Percentiles rank a stretch among this genome's conserved stretches.
phyloP scores from a whole-genome alignment of 805 yeast species.

The Huiozyma naganishii region DNA sequence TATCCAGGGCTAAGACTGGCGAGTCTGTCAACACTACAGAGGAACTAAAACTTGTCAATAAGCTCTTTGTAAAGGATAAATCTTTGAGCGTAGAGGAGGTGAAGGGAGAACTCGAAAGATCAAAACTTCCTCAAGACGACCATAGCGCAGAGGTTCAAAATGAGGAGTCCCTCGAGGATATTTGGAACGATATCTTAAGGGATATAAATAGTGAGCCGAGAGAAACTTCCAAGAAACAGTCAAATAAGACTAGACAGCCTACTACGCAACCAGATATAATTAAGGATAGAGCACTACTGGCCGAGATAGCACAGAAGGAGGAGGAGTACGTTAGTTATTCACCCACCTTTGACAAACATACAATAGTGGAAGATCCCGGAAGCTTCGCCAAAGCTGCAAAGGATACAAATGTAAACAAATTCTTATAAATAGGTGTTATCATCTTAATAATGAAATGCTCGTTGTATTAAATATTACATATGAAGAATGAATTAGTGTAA shows the following conservation, averaged over 20 bases:
- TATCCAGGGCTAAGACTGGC: slow-evolving; percentile 31
- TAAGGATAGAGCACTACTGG: slow-evolving; percentile 9
- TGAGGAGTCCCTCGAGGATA: slow-evolving; percentile 22
- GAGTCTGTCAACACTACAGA: slow-evolving; percentile 30
- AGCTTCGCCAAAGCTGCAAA: slow-evolving; percentile 30
- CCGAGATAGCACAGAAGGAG: slow-evolving; percentile 15
- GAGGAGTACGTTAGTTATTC: slow-evolving; percentile 20
- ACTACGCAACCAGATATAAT: slow-evolving; percentile 10
- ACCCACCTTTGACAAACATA: slow-evolving; percentile 27
- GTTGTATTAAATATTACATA: neutral
- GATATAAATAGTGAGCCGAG: slow-evolving; percentile 8
- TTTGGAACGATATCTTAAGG: slow-evolving; percentile 21
- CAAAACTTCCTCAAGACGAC: slow-evolving; percentile 6
- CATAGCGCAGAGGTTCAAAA: slow-evolving; percentile 4
- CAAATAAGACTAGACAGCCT: no score
- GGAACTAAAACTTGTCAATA: slow-evolving; percentile 32
- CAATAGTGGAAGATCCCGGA: slow-evolving; percentile 32
- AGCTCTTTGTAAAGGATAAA: neutral
- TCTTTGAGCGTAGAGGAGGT: neutral
- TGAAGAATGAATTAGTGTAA: no score
- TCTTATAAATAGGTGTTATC: slow-evolving; percentile 18
- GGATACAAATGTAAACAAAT: slow-evolving; percentile 28
- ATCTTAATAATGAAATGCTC: neutral
- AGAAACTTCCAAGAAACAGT: neutral
- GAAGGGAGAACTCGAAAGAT: neutral